These are phyloP conservation scores for Pharnaceum exiguum DNA, from an alignment of 148 eudicot species.

Conservation along the genomic window DNA sequence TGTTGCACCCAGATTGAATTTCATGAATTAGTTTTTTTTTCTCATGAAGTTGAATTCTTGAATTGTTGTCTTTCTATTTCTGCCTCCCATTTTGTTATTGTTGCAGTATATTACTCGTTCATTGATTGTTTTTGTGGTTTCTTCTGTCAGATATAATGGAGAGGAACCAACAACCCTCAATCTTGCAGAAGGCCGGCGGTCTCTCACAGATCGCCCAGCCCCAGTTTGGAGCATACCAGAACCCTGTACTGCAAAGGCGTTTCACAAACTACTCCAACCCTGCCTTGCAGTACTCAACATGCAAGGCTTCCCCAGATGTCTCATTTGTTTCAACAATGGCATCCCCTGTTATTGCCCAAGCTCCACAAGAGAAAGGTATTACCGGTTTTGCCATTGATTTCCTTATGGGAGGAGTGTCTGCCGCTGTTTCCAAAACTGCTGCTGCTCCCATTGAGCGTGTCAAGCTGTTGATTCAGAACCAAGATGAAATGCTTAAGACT, in stretches of 20 bases:
- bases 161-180: conserved; percentile 38
- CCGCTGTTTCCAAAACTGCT: conserved; percentile 82
- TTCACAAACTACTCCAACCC: conserved; percentile 47
- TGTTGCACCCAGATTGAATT: no score
- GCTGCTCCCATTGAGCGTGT: conserved; percentile 92
- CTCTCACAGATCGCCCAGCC: conserved; percentile 39
- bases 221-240: conserved; percentile 37
- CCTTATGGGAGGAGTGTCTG: conserved; percentile 89
- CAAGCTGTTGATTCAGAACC: conserved; percentile 82
- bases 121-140: no score
- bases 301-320: conserved; percentile 37
- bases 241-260: conserved; percentile 35
- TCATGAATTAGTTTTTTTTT: no score
- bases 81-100: no score
- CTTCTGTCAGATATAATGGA: conserved; percentile 50
- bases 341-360: conserved; percentile 55
- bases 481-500: conserved; percentile 75
- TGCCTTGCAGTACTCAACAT: conserved; percentile 44
- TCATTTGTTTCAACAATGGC: conserved; percentile 35
- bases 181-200: conserved; percentile 41
- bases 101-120: no score
- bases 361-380: conserved; percentile 64
- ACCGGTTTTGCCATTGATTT: conserved; percentile 61
- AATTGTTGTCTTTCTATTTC: no score
- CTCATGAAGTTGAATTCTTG: no score